Evolutionary conservation across 306 rosid genomes (phyloP).

Genomic region (Clitoria ternatea): DNA sequence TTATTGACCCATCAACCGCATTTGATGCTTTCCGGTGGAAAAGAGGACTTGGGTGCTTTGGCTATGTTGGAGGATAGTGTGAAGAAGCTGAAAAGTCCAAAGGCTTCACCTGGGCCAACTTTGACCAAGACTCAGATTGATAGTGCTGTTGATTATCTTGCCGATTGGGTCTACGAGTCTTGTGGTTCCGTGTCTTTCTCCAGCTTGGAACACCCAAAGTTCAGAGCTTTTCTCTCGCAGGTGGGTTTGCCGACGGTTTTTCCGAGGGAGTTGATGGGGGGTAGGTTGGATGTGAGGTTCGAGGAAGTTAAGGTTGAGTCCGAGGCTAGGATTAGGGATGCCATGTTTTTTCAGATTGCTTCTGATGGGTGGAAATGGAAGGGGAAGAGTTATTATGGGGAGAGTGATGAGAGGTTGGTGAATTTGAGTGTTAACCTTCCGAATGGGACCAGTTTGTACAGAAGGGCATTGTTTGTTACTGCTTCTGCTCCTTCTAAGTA

Average conservation of each 20-base stretch:
- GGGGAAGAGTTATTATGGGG: slow-evolving; percentile 30
- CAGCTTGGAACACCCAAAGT: slow-evolving; percentile 78
- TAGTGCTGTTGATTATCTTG: slow-evolving; percentile 60
- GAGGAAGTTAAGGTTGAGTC: slow-evolving; percentile 78
- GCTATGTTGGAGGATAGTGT: slow-evolving; percentile 96
- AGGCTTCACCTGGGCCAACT: slow-evolving; percentile 70
- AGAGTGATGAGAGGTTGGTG: slow-evolving; percentile 53
- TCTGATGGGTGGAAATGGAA: slow-evolving; percentile 76
- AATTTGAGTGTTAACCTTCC: slow-evolving; percentile 81
- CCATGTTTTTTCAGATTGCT: slow-evolving; percentile 85
- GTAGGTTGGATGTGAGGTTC: slow-evolving; percentile 54
- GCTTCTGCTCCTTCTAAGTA: slow-evolving; percentile 68
- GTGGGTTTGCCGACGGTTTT: slow-evolving; percentile 67
- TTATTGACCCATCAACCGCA: slow-evolving; percentile 51
- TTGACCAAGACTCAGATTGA: slow-evolving; percentile 65
- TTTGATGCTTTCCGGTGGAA: slow-evolving; percentile 88
- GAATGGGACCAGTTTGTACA: slow-evolving; percentile 84
- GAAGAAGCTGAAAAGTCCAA: slow-evolving; percentile 93
- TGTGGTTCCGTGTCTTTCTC: slow-evolving; percentile 80
- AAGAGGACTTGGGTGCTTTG: slow-evolving; percentile 82
- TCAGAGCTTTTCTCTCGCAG: slow-evolving; percentile 73
- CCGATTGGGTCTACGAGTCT: slow-evolving; percentile 86
- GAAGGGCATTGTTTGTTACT: slow-evolving; percentile 63
- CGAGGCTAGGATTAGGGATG: slow-evolving; percentile 75
- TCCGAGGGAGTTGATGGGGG: slow-evolving; percentile 51